These are phyloP conservation scores for Ophidiomyces ophidiicola DNA, from an alignment of 2,329 filamentous ascomycete genomes.

Conservation along the genomic window DNA sequence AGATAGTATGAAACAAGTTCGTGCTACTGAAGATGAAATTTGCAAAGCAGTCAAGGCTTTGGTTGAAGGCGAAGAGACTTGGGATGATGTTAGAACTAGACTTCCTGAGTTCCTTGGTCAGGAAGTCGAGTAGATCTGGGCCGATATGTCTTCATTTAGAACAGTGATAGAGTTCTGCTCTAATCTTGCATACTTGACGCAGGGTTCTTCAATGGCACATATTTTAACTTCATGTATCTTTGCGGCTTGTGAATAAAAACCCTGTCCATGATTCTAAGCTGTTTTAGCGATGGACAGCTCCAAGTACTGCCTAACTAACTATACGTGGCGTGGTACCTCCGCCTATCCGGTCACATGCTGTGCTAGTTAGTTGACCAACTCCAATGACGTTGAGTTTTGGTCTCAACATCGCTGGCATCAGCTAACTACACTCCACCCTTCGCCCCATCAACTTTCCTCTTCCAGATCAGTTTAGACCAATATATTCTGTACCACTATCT, in stretches of 20 bases:
- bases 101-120: slow-evolving; percentile 78
- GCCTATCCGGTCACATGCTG: slow-evolving; percentile 3
- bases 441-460: no score
- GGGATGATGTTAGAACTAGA: slow-evolving; percentile 60
- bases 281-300: no score
- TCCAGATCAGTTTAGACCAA: no score
- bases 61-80: slow-evolving; percentile 51
- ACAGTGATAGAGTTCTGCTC: slow-evolving; percentile 5
- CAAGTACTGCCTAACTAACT: no score
- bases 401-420: slow-evolving; percentile 7
- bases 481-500: neutral
- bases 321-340: no score
- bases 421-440: no score
- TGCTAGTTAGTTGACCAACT: no score
- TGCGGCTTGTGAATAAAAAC: no score
- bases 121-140: slow-evolving; percentile 37
- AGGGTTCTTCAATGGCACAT: neutral
- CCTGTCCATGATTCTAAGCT: no score
- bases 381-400: slow-evolving; percentile 5
- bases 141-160: neutral
- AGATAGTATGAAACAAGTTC: slow-evolving; percentile 82
- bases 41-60: slow-evolving; percentile 57
- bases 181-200: neutral
- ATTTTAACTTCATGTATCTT: no score
- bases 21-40: slow-evolving; percentile 69